Evolutionary conservation across 2,329 filamentous ascomycete species (phyloP).

Genomic region (Colletotrichum tropicale): DNA sequence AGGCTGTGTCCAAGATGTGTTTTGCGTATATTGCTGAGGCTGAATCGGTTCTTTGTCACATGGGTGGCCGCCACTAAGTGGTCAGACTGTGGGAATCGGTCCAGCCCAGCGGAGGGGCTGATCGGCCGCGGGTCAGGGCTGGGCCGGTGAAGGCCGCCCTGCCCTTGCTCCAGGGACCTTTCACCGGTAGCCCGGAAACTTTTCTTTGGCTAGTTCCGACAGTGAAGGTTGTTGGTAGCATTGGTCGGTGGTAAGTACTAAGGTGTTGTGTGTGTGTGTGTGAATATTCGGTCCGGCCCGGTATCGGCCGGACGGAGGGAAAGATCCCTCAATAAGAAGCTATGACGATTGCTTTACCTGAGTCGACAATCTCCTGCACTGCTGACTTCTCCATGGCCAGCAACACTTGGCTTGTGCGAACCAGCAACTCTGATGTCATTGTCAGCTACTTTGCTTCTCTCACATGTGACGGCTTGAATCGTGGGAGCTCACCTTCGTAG

Average conservation of each 20-base stretch:
- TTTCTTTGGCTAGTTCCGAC: background rate
- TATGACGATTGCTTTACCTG: constrained; percentile 72
- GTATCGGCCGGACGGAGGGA: constrained; percentile 20
- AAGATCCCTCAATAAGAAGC: constrained; percentile 42
- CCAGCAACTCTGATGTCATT: constrained; percentile 64
- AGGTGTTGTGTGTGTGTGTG: background rate
- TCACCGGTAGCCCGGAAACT: background rate
- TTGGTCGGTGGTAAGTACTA: background rate
- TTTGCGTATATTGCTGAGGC: background rate
- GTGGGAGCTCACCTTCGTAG: constrained; percentile 65
- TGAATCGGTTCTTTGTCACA: background rate
- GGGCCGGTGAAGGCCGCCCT: background rate
- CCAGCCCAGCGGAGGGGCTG: background rate
- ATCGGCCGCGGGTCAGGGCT: background rate
- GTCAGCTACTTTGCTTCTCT: constrained; percentile 13
- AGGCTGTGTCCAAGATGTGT: background rate
- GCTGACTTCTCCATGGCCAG: constrained; percentile 69
- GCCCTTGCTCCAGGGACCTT: background rate
- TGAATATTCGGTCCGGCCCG: background rate
- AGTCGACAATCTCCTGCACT: constrained; percentile 60
- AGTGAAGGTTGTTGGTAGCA: background rate
- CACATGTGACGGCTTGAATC: background rate
- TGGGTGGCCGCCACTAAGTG: constrained; percentile 5
- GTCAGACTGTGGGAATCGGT: constrained; percentile 1
- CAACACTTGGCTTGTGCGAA: constrained; percentile 68